These are phyloP conservation scores for Hymenoscyphus scutula DNA, from an alignment of 2,329 filamentous ascomycete genomes.

Conservation along the genomic window DNA sequence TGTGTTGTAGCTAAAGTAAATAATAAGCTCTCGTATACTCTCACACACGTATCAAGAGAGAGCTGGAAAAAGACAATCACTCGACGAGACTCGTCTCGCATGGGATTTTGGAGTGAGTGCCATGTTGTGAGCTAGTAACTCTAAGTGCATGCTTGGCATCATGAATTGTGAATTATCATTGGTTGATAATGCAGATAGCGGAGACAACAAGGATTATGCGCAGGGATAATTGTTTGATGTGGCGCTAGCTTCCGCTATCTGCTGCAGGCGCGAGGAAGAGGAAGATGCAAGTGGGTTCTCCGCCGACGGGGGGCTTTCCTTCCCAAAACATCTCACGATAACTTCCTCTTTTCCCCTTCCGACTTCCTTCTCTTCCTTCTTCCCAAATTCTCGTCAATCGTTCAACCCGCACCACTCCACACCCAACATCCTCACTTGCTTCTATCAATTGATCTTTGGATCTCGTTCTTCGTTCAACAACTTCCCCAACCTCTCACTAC, in stretches of 20 bases:
- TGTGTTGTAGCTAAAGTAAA: too few species aligned
- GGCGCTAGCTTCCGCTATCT: not conserved
- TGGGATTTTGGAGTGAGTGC: not conserved
- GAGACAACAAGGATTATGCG: too few species aligned
- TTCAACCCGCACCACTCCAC: not conserved
- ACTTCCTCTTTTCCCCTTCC: constrained; percentile 2
- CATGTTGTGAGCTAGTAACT: not conserved
- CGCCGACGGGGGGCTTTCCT: too few species aligned
- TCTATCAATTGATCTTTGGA: not conserved
- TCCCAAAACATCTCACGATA: not conserved
- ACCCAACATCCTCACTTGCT: not conserved
- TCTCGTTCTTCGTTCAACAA: constrained; percentile 7
- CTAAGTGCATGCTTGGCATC: not conserved
- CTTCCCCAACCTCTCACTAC: constrained; percentile 4
- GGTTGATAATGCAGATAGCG: not conserved
- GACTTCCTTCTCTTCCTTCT: not conserved
- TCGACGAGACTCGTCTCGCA: constrained; percentile 4
- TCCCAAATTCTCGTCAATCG: not conserved
- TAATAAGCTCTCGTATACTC: too few species aligned
- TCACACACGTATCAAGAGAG: not conserved
- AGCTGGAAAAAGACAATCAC: not conserved
- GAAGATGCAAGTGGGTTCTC: not conserved
- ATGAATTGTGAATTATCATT: not conserved
- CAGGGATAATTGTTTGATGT: not conserved
- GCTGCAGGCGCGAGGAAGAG: not conserved